Evolutionary conservation across 306 rosid genomes (phyloP), one percentile per base, ranked within the genome.

Genomic region (Begonia loranthoides): DNA sequence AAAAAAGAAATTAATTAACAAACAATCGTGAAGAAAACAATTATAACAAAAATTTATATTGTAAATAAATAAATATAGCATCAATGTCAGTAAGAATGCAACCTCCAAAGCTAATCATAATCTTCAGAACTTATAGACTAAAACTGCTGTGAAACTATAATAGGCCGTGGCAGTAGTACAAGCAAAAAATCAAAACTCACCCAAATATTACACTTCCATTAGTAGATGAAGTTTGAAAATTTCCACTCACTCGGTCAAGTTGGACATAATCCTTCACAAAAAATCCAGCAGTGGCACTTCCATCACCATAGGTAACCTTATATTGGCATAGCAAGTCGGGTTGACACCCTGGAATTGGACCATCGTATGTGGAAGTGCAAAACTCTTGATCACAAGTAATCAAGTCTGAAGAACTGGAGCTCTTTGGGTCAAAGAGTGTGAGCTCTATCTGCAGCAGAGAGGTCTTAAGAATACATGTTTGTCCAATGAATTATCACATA

Each of bases 301-400:
- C 96, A 66, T 92, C 99, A 73, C 94, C 99, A 49, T 92, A 92
- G 9, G 65, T 62, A 49, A 92, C 71, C 58, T 49, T 66, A 62
- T 80, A 92, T 4, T 71, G 76, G 72, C 96, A 92, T 49, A 60
- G 50, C 71, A 59, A 58, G 0, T 63, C 65, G 13, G 72, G 50
- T 45, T 28, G 67, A 82, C 99, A 92, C 53, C 67, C 74, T 38
- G 80, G 49, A 75, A 78, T 45, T 48, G 15, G 67, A 76, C 76
- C 79, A 33, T 62, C 62, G 60, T 66, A 67, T 38, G 73, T 58
- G 56, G 88, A 11, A 61, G 65, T 60, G 82, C 99, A 92, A 62
- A 83, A 86, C 0, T 67, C 64, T 52, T 76, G 76, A 49, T 71
- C 71, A 66, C 99, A 92, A 55, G 63, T 16, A 58, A 92, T 78